Percentiles rank a stretch among this genome's conserved stretches.
phyloP scores from a whole-genome alignment of 441 rosid genomes.

The Arabidopsis hybrid region DNA sequence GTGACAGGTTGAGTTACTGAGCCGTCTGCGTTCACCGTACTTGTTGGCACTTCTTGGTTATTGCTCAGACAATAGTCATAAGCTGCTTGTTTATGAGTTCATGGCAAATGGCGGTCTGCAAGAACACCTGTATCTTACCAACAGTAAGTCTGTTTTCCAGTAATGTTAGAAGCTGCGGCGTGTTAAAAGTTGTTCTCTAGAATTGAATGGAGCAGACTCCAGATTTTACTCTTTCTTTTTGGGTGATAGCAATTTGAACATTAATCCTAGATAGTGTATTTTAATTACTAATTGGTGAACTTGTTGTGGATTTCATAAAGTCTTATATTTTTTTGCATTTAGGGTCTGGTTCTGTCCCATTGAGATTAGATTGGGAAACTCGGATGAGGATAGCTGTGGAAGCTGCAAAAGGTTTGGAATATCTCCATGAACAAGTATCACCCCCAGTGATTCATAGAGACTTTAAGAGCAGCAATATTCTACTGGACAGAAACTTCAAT shows the following conservation, averaged over 20 bases:
- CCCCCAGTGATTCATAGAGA: conserved; percentile 82
- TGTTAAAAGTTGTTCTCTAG: background rate
- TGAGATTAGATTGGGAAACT: conserved; percentile 77
- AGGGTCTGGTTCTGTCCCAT: conserved; percentile 62
- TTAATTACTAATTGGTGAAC: background rate
- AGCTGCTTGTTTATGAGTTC: conserved; percentile 75
- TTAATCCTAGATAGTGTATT: background rate
- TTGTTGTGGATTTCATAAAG: conserved; percentile 19
- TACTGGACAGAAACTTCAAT: conserved; percentile 65
- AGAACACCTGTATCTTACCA: conserved; percentile 70
- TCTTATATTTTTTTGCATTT: conserved; percentile 34
- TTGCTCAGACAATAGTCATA: conserved; percentile 73
- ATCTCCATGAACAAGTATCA: conserved; percentile 72
- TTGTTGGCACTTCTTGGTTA: conserved; percentile 86
- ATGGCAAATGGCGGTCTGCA: conserved; percentile 78
- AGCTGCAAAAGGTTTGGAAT: conserved; percentile 81
- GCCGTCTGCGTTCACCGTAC: conserved; percentile 78
- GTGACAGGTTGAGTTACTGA: conserved; percentile 77
- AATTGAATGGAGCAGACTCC: background rate
- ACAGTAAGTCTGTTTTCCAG: conserved; percentile 49
- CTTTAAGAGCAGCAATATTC: conserved; percentile 79
- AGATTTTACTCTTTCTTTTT: background rate
- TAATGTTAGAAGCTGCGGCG: background rate
- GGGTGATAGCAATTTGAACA: conserved; percentile 6
- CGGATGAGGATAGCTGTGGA: conserved; percentile 74